phyloP scores from a whole-genome alignment of 2,329 filamentous ascomycete genomes.

The Hypoxylon sp. region DNA sequence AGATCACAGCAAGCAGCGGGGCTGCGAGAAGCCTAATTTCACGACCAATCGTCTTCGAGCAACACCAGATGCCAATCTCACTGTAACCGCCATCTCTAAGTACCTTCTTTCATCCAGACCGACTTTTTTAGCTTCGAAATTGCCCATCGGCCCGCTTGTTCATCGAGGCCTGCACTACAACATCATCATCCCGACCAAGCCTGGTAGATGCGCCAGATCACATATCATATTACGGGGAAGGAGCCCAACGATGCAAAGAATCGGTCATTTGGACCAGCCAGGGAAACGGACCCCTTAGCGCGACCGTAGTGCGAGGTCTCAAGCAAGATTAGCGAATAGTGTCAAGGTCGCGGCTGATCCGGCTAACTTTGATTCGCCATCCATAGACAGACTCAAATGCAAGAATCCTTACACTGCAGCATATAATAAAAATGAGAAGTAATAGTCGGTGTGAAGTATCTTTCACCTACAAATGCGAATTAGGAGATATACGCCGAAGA shows the following conservation, averaged over 20 bases:
- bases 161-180: constrained; percentile 35
- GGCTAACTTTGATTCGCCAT: constrained; percentile 39
- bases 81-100: constrained; percentile 31
- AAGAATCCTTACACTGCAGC: constrained; percentile 41
- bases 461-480: constrained; percentile 18
- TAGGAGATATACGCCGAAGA: constrained; percentile 20
- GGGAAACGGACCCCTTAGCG: constrained; percentile 39
- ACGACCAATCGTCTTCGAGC: constrained; percentile 41
- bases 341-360: constrained; percentile 43
- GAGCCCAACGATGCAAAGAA: constrained; percentile 43
- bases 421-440: constrained; percentile 32
- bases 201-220: constrained; percentile 35
- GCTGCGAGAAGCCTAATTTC: constrained; percentile 44
- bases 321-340: constrained; percentile 44
- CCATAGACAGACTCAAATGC: constrained; percentile 32
- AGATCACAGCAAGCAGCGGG: constrained; percentile 40
- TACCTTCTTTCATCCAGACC: constrained; percentile 30
- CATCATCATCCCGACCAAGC: constrained; percentile 33
- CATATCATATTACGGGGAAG: constrained; percentile 42
- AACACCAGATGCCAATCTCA: constrained; percentile 31
- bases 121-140: constrained; percentile 37
- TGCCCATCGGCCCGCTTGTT: constrained; percentile 24
- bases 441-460: constrained; percentile 41
- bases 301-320: constrained; percentile 31
- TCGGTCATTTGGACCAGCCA: constrained; percentile 38